phyloP scores from a whole-genome alignment of 352 stramenopile genomes.

The Pythium biforme region DNA sequence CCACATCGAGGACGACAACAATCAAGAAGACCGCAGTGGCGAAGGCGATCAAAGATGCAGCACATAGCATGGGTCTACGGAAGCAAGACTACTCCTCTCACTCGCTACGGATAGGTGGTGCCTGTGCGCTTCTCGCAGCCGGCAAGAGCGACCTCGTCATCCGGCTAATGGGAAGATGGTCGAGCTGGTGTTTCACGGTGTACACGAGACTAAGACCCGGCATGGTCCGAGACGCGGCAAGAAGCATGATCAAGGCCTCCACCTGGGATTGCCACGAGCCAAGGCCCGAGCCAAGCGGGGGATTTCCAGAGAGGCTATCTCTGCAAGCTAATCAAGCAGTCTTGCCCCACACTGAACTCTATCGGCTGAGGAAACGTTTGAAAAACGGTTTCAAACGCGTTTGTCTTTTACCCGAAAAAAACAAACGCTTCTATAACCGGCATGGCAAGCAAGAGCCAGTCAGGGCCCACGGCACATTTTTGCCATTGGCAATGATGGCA shows the following conservation, averaged over 20 bases:
- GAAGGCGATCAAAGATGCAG: constrained; percentile 24
- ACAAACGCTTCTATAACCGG: no score
- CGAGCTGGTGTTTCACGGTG: constrained; percentile 32
- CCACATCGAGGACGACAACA: constrained; percentile 2
- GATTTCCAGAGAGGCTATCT: no score
- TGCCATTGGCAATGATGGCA: no score
- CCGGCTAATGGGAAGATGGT: constrained; percentile 25
- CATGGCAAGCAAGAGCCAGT: no score
- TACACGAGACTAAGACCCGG: constrained; percentile 26
- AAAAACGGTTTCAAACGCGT: no score
- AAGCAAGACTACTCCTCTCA: constrained; percentile 26
- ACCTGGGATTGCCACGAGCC: constrained; percentile 25
- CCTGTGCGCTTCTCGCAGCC: constrained; percentile 26
- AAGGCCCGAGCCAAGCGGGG: constrained; percentile 3
- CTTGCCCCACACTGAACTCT: no score
- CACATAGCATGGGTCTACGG: constrained; percentile 9
- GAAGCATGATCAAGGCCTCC: constrained; percentile 33
- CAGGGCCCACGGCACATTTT: no score
- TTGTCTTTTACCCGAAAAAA: no score
- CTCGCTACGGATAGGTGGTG: constrained; percentile 24
- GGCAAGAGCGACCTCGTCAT: constrained; percentile 32
- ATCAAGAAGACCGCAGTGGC: constrained; percentile 26
- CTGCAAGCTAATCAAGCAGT: no score
- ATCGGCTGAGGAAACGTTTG: no score
- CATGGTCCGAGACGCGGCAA: constrained; percentile 31